Base-by-base conservation (phyloP, 2,329 filamentous ascomycete genomes). In the Exophiala calicioides region DNA sequence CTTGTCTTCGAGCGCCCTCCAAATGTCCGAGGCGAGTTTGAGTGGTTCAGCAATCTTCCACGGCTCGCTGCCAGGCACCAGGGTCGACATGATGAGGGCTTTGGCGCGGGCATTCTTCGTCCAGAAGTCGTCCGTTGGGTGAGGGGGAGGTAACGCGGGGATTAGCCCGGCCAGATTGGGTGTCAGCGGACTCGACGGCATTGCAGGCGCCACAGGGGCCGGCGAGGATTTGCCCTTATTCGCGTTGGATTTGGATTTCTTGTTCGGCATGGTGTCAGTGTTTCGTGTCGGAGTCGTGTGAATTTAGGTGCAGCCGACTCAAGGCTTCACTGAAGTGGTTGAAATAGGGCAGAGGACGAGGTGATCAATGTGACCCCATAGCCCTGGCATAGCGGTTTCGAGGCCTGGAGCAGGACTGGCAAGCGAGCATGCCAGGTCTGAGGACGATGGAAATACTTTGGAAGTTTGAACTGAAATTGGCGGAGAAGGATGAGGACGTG, bases 11-110 rank as follows among this genome's bases (percentile, higher is more conserved):
- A 56, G 21, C 9, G 47, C 47, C 27, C 47, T 56, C 53, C 52
- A 55, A 9, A 54, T 55, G 12, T 54, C 51, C 13, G 51, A 46
- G 15, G 53, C 53, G 8, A 52, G 40, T 35, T 55, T 48, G 19
- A 52, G 40, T 12, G 44, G 40, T 31, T 57, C 52, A n/a, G 54
- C 54, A 18, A 57, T 52, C 42, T 50, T 54, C 48, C 48, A 55
- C 18, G 54, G 39, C 27, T 57, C 54, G 19, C 41, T 47, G n/a
- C 52, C 54, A 3, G 54, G 54, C 3, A 48, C 48, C 27, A 57
- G 40, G n/a, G 54, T 52, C n/a, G 51, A 52, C 54, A 55, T 50
- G 38, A 57, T 52, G 3, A 57, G 43, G n/a, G 41, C 47, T 43
- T 54, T 57, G 8, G 47, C 47, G 3, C 42, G 47, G 31, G 52